Percentiles rank a stretch among this genome's conserved stretches.
phyloP scores from a whole-genome alignment of 2,329 filamentous ascomycete genomes.

The Truncatella angustata region DNA sequence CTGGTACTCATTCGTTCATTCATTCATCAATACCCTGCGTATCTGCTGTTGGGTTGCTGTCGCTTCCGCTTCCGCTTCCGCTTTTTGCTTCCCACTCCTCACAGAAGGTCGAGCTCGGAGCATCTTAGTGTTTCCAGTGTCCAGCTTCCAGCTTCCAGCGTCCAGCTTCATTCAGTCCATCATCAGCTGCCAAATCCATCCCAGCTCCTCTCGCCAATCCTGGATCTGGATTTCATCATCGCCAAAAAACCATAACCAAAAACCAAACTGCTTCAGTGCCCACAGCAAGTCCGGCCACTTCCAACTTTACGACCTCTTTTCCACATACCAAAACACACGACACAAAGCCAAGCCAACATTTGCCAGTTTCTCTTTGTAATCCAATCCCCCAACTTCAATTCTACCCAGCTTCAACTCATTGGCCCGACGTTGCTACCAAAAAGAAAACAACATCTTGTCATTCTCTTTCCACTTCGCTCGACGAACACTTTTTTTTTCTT shows the following conservation, averaged over 20 bases:
- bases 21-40: neutral
- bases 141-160: neutral
- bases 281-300: too few species aligned
- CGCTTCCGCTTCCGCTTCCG: neutral
- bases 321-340: neutral
- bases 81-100: neutral
- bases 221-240: neutral
- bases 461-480: neutral
- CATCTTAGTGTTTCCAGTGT: too few species aligned
- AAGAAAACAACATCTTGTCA: neutral
- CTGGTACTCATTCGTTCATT: too few species aligned
- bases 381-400: neutral
- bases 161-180: too few species aligned
- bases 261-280: too few species aligned
- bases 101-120: too few species aligned
- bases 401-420: neutral
- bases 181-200: too few species aligned
- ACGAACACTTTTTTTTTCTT: neutral
- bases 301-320: too few species aligned
- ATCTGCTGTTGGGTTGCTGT: neutral
- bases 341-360: neutral
- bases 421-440: too few species aligned
- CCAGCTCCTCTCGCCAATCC: too few species aligned
- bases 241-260: too few species aligned
- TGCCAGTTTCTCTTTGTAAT: neutral